phyloP scores from a whole-genome alignment of 2,329 filamentous ascomycete genomes.

The Colletotrichum orchidophilum region DNA sequence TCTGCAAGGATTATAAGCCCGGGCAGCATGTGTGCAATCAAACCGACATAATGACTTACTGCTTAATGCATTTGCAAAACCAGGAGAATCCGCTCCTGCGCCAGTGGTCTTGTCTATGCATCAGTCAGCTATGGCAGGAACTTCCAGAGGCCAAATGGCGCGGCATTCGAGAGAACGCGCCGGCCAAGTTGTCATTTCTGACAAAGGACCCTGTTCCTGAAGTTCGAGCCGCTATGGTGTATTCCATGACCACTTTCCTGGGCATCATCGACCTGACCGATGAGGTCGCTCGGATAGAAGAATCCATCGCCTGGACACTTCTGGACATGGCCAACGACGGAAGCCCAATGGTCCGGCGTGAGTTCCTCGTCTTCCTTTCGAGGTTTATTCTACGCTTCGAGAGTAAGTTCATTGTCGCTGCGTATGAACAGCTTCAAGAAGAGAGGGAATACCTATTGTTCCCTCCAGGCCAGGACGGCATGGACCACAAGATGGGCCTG shows the following conservation, averaged over 20 bases:
- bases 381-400: constrained; percentile 91
- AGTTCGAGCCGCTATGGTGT: constrained; percentile 91
- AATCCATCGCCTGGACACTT: constrained; percentile 87
- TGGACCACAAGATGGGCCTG: constrained; percentile 69
- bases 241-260: constrained; percentile 92
- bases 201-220: constrained; percentile 89
- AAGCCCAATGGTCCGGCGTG: constrained; percentile 92
- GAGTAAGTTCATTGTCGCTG: constrained; percentile 89
- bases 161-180: constrained; percentile 89
- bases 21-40: constrained; percentile 93
- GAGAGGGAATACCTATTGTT: constrained; percentile 76
- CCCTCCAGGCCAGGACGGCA: constrained; percentile 63
- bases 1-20: constrained; percentile 93
- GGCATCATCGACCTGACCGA: constrained; percentile 93
- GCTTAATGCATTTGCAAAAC: constrained; percentile 83
- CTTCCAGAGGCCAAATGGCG: constrained; percentile 94
- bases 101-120: constrained; percentile 95
- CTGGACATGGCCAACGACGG: constrained; percentile 94
- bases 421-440: constrained; percentile 89
- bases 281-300: constrained; percentile 90
- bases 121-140: constrained; percentile 94
- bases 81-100: constrained; percentile 87
- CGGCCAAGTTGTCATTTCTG: constrained; percentile 80
- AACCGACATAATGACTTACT: constrained; percentile 89
- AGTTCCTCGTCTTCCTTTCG: constrained; percentile 92